These are phyloP conservation scores for Thalia dealbata DNA, from an alignment of 176 grass and related monocot species.

Conservation along the genomic window DNA sequence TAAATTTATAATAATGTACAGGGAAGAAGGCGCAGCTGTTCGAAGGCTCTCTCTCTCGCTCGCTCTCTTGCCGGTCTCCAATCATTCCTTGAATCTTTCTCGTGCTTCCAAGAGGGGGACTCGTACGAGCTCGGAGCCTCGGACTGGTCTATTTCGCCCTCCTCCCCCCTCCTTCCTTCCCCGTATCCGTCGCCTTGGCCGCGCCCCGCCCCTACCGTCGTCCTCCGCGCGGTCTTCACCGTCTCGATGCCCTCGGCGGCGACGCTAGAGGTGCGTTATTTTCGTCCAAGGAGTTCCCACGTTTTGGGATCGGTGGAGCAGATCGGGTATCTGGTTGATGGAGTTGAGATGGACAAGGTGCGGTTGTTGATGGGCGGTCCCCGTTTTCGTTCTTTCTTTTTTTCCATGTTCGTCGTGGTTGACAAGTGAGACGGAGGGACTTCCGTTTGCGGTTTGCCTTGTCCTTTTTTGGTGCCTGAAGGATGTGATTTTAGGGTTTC, in stretches of 20 bases:
- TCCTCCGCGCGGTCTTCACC: background rate
- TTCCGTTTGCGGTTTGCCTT: no score
- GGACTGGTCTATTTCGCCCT: background rate
- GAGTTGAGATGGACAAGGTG: background rate
- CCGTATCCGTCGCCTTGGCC: no score
- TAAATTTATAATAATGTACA: no score
- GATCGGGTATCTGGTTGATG: background rate
- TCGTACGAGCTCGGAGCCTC: background rate
- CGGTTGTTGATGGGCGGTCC: background rate
- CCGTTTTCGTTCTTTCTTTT: background rate
- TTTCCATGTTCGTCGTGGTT: background rate
- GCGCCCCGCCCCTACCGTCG: no score
- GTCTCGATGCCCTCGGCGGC: background rate
- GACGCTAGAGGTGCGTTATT: background rate
- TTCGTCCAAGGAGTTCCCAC: background rate
- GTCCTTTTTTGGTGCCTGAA: background rate
- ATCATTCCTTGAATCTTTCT: constrained; percentile 10
- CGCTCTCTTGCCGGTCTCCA: background rate
- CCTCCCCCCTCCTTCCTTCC: background rate
- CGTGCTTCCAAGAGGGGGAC: constrained; percentile 4
- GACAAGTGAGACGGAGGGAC: background rate
- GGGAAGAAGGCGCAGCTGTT: no score
- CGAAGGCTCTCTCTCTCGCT: background rate
- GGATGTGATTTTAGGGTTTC: background rate
- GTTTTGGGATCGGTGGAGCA: background rate